These are phyloP conservation scores for Penicillium sp. DNA, from an alignment of 2,329 filamentous ascomycete species.

Conservation along the genomic window DNA sequence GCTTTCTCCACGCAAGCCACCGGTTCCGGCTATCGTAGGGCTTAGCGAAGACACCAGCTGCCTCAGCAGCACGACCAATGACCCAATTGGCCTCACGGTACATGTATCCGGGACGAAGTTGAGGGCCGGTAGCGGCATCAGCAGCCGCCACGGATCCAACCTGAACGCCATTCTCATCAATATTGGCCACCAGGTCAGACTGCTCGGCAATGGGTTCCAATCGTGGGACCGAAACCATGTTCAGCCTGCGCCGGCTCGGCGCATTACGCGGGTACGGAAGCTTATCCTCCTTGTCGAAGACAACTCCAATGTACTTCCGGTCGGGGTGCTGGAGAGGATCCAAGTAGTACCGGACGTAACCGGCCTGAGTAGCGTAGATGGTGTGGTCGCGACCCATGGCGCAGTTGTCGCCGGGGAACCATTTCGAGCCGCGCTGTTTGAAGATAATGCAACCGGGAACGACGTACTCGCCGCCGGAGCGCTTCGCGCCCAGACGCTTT, in stretches of 20 bases:
- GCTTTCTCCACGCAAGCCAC: slow-evolving; percentile 67
- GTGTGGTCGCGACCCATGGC: slow-evolving; percentile 96
- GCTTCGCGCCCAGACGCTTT: slow-evolving; percentile 93
- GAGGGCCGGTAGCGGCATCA: slow-evolving; percentile 29
- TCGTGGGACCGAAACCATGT: slow-evolving; percentile 61
- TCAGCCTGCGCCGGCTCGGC: slow-evolving; percentile 71
- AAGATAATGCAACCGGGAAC: slow-evolving; percentile 97
- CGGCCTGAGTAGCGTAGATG: slow-evolving; percentile 79
- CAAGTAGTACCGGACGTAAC: slow-evolving; percentile 96
- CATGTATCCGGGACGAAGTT: slow-evolving; percentile 60
- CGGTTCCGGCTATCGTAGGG: slow-evolving; percentile 59
- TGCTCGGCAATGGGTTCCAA: slow-evolving; percentile 18
- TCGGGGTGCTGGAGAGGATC: slow-evolving; percentile 81
- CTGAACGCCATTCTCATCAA: slow-evolving; percentile 25
- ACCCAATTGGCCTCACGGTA: slow-evolving; percentile 67
- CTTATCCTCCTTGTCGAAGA: slow-evolving; percentile 76
- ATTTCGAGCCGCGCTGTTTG: slow-evolving; percentile 90
- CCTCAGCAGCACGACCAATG: slow-evolving; percentile 65
- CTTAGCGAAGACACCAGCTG: slow-evolving; percentile 57
- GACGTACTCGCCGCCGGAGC: slow-evolving; percentile 88
- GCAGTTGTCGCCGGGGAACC: slow-evolving; percentile 94
- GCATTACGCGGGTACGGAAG: slow-evolving; percentile 76
- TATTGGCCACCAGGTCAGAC: slow-evolving; percentile 27
- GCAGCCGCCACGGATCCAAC: slow-evolving; percentile 25
- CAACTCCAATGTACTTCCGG: slow-evolving; percentile 91